Conservation (phyloP, 257 asterid species). For the Dorcoceras hygrometricum region DNA sequence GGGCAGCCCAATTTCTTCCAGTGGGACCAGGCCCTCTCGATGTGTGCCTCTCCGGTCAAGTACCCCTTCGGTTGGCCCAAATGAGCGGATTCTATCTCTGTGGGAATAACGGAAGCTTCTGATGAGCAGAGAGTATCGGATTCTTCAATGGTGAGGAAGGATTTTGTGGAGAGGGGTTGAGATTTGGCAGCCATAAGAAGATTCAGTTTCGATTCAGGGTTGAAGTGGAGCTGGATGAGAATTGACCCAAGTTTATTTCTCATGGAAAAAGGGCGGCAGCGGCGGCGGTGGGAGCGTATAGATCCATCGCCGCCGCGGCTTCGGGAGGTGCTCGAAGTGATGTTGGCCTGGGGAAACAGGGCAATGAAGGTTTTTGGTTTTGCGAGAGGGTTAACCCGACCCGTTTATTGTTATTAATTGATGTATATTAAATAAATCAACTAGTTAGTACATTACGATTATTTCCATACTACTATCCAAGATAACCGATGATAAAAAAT, state of each 20-base stretch:
- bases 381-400: not conserved
- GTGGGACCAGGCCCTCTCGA: slow-evolving; percentile 91
- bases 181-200: slow-evolving; percentile 52
- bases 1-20: slow-evolving; percentile 84
- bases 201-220: not conserved
- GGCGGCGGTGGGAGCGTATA: slow-evolving; percentile 26
- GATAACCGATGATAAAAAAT: no score
- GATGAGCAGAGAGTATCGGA: slow-evolving; percentile 53
- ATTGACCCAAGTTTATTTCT: slow-evolving; percentile 31
- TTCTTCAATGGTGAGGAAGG: slow-evolving; percentile 23
- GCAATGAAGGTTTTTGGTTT: not conserved
- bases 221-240: slow-evolving; percentile 20
- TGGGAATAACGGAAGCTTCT: slow-evolving; percentile 7
- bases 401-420: no score
- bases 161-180: slow-evolving; percentile 30
- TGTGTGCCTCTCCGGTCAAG: slow-evolving; percentile 59
- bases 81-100: slow-evolving; percentile 25
- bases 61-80: slow-evolving; percentile 53
- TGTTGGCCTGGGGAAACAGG: not conserved
- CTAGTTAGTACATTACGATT: no score
- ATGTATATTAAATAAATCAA: no score
- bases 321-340: not conserved
- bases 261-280: slow-evolving; percentile 34
- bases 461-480: no score
- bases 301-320: slow-evolving; percentile 33